phyloP scores from a whole-genome alignment of 768 basidiomycete genomes.

The Boletus vinaceobasis region DNA sequence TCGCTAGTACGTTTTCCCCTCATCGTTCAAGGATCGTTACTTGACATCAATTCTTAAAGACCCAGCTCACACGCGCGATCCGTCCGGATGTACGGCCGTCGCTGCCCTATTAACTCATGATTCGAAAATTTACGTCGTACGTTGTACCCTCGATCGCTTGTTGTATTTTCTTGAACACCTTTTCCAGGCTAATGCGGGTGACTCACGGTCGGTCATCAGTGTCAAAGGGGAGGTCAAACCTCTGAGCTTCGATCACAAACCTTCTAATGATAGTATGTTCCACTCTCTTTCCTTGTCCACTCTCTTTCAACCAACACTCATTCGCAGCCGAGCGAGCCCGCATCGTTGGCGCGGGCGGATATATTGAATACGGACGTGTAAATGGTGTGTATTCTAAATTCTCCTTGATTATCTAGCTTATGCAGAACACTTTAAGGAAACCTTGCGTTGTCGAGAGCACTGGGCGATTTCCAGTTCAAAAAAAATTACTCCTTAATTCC shows the following conservation, averaged over 20 bases:
- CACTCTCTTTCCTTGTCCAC: neutral
- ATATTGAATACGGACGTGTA: slow-evolving; percentile 93
- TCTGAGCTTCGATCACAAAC: slow-evolving; percentile 95
- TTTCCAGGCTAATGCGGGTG: slow-evolving; percentile 91
- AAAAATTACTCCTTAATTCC: slow-evolving; percentile 79
- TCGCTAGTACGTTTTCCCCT: slow-evolving; percentile 57
- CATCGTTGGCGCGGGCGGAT: slow-evolving; percentile 89
- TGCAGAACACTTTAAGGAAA: slow-evolving; percentile 57
- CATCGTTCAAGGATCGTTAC: neutral
- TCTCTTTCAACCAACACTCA: slow-evolving; percentile 2
- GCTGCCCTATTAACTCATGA: slow-evolving; percentile 80
- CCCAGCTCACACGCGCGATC: slow-evolving; percentile 82
- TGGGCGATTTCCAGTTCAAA: slow-evolving; percentile 99
- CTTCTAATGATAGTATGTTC: slow-evolving; percentile 72
- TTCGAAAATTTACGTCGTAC: slow-evolving; percentile 73
- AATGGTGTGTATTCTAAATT: slow-evolving; percentile 60
- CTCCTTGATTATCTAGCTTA: neutral
- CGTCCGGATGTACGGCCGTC: slow-evolving; percentile 96
- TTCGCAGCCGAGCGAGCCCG: slow-evolving; percentile 74
- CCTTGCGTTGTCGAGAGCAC: slow-evolving; percentile 88
- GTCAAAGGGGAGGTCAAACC: slow-evolving; percentile 83
- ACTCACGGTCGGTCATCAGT: slow-evolving; percentile 87
- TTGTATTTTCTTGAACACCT: slow-evolving; percentile 1
- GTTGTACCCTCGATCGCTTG: slow-evolving; percentile 25
- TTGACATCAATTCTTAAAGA: slow-evolving; percentile 43